Evolutionary conservation across 352 stramenopile genomes (phyloP).

Genomic region (Globisporangium spiculum): DNA sequence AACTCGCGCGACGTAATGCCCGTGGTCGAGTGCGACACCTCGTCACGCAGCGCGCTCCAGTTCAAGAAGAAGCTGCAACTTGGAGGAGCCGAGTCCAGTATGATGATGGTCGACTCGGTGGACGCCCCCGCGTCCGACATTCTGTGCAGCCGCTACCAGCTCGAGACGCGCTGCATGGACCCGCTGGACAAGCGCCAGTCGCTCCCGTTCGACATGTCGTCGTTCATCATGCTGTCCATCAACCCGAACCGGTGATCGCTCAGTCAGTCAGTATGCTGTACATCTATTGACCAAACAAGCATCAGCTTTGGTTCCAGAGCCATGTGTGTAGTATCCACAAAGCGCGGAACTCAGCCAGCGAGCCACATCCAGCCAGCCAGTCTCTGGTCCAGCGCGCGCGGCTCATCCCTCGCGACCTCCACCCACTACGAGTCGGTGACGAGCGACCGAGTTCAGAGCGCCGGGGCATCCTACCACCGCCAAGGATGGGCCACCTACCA

Average conservation of each 20-base stretch:
- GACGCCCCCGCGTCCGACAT: constrained; percentile 9
- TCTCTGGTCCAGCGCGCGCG: not conserved
- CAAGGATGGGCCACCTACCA: not conserved
- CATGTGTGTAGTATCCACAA: not conserved
- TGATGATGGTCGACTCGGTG: not conserved
- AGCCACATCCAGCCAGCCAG: not conserved
- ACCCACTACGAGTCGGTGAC: not conserved
- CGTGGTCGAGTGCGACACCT: constrained; percentile 15
- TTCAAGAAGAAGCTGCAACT: constrained; percentile 23
- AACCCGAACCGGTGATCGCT: constrained; percentile 18
- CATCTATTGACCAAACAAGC: not conserved
- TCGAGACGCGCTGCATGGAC: constrained; percentile 16
- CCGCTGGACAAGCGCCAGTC: constrained; percentile 12
- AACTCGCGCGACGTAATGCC: constrained; percentile 14
- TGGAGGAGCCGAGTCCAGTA: not conserved
- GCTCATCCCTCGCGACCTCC: not conserved
- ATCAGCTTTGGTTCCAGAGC: not conserved
- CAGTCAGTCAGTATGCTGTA: not conserved
- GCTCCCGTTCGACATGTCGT: constrained; percentile 16
- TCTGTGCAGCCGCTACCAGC: constrained; percentile 10
- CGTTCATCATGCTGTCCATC: constrained; percentile 16
- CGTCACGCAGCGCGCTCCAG: constrained; percentile 9
- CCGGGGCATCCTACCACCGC: not conserved
- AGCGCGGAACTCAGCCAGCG: not conserved
- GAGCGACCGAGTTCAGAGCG: not conserved